Conservation (phyloP, 495 filamentous ascomycete genomes). For the Achaetomiella virescens region DNA sequence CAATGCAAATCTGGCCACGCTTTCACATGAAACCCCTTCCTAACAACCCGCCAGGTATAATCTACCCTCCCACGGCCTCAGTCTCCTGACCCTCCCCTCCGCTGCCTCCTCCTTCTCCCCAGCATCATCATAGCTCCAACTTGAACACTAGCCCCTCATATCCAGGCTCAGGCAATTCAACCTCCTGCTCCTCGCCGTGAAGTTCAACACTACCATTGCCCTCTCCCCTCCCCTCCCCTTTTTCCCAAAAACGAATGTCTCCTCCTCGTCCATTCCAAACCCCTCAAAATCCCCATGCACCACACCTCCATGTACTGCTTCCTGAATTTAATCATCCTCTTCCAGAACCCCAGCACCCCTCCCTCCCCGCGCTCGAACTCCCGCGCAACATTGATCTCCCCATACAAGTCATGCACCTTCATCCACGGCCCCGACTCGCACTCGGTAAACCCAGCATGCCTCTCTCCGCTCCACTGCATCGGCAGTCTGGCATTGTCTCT, state of each 20-base stretch:
- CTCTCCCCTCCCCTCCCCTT: slow-evolving; percentile 13
- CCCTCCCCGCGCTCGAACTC: slow-evolving; percentile 33
- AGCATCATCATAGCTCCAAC: slow-evolving; percentile 24
- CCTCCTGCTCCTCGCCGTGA: slow-evolving; percentile 25
- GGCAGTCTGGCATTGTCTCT: slow-evolving; percentile 51
- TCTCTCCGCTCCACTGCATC: slow-evolving; percentile 54
- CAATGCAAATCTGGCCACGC: too few species aligned
- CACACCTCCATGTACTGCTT: slow-evolving; percentile 38
- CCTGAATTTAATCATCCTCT: slow-evolving; percentile 35
- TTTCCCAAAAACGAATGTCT: slow-evolving; percentile 43
- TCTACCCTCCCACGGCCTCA: slow-evolving; percentile 29
- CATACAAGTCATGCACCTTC: slow-evolving; percentile 50
- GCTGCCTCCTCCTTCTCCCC: slow-evolving; percentile 3
- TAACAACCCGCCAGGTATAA: slow-evolving; percentile 20
- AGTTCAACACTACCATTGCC: slow-evolving; percentile 31
- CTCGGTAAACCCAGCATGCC: slow-evolving; percentile 26
- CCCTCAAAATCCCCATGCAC: slow-evolving; percentile 42
- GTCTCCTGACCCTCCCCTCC: slow-evolving; percentile 1
- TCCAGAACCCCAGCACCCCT: slow-evolving; percentile 45
- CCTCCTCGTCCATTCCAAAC: slow-evolving; percentile 31
- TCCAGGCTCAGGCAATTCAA: slow-evolving; percentile 16
- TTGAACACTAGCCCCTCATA: slow-evolving; percentile 15
- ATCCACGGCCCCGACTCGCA: slow-evolving; percentile 43
- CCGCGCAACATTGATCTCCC: slow-evolving; percentile 43
- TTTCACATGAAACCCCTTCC: too few species aligned